Percentiles rank a stretch among this genome's conserved stretches.
These are phyloP conservation scores for Paecilomyces variotii DNA, from an alignment of 2,329 filamentous ascomycete species.

Conservation along the genomic window DNA sequence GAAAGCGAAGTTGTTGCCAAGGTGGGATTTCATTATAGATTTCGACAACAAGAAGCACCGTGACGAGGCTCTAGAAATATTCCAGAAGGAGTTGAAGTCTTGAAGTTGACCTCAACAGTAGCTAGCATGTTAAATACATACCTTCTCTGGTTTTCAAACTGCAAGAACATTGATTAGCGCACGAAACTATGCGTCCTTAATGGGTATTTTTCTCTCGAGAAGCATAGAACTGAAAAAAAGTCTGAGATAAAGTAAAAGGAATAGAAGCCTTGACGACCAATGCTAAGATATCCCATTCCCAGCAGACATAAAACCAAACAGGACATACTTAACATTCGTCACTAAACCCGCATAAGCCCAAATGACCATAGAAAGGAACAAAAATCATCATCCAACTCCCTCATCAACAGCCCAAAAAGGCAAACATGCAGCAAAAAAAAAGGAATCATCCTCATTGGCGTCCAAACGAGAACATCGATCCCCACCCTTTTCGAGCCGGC, in stretches of 20 bases:
- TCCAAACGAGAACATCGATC: slow-evolving; percentile 6
- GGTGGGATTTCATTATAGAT: slow-evolving; percentile 4
- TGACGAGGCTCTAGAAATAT: slow-evolving; percentile 36
- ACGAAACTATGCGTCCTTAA: too few species aligned
- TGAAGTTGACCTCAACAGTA: background rate
- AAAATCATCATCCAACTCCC: background rate
- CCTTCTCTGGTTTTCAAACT: too few species aligned
- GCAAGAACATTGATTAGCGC: too few species aligned
- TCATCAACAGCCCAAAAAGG: background rate
- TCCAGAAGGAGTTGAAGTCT: slow-evolving; percentile 4
- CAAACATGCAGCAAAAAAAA: background rate
- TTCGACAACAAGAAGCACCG: slow-evolving; percentile 5
- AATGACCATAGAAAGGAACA: background rate
- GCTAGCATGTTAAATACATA: too few species aligned
- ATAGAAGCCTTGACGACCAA: too few species aligned
- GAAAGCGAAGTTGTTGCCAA: background rate
- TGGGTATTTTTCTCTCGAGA: too few species aligned
- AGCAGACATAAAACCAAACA: too few species aligned
- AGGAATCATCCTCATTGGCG: background rate
- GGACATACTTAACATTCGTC: background rate
- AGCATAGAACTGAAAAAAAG: too few species aligned
- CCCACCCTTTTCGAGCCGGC: background rate
- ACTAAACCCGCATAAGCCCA: background rate
- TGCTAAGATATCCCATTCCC: too few species aligned
- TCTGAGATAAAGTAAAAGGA: too few species aligned